Evolutionary conservation across 2,329 filamentous ascomycete genomes (phyloP).

Genomic region (Zasmidium cellare): DNA sequence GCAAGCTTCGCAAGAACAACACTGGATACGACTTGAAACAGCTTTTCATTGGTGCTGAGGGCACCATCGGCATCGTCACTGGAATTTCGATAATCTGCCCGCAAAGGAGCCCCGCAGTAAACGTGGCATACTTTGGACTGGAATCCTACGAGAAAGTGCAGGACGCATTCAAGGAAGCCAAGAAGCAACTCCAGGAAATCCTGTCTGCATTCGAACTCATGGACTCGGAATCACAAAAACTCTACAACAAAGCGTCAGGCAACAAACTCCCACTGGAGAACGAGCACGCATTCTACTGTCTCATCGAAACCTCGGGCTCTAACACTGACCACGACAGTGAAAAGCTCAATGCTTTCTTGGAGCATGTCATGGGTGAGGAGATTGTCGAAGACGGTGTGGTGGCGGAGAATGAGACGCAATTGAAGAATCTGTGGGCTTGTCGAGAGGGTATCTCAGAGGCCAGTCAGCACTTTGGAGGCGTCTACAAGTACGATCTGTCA

Average conservation of each 20-base stretch:
- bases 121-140: constrained; percentile 91
- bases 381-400: constrained; percentile 88
- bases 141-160: constrained; percentile 89
- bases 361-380: constrained; percentile 84
- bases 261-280: constrained; percentile 79
- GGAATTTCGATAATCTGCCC: constrained; percentile 87
- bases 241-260: constrained; percentile 73
- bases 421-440: constrained; percentile 83
- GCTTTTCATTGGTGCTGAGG: constrained; percentile 92
- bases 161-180: constrained; percentile 82
- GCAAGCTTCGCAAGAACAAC: constrained; percentile 93
- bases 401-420: constrained; percentile 90
- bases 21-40: constrained; percentile 98
- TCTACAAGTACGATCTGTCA: constrained; percentile 98
- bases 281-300: constrained; percentile 89
- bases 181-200: constrained; percentile 88
- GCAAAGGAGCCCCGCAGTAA: constrained; percentile 81
- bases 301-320: constrained; percentile 94
- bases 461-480: constrained; percentile 85
- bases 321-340: constrained; percentile 89
- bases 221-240: constrained; percentile 78
- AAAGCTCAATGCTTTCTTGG: constrained; percentile 87
- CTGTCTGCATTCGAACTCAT: constrained; percentile 97
- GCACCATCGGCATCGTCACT: constrained; percentile 92
- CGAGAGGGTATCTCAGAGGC: constrained; percentile 91